These are phyloP conservation scores for Fabrea salina DNA, from an alignment of 169 alveolate species.

Conservation along the genomic window DNA sequence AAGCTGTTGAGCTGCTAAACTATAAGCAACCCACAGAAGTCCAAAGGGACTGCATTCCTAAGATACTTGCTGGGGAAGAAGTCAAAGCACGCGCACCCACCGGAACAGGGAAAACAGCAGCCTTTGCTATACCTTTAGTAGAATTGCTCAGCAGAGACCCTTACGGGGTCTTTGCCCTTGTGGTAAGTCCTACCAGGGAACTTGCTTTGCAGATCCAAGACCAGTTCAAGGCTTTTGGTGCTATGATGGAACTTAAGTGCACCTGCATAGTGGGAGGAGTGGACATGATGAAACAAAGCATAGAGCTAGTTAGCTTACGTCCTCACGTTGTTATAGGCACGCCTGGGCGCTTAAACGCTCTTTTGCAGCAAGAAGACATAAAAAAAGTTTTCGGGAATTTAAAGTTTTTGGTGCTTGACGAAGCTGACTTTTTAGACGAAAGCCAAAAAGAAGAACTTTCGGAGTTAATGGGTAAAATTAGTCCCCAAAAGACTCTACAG, in stretches of 20 bases:
- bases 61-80: conserved; percentile 85
- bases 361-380: conserved; percentile 62
- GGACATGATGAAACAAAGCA: conserved; percentile 82
- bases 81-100: conserved; percentile 95
- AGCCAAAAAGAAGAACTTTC: conserved; percentile 1
- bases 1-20: conserved; percentile 39
- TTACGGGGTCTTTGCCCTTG: conserved; percentile 92
- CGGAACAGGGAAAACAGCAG: conserved; percentile 98
- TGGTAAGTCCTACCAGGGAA: conserved; percentile 97
- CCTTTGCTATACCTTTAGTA: conserved; percentile 94
- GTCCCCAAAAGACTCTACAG: not conserved
- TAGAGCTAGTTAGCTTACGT: conserved; percentile 68
- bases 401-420: conserved; percentile 93
- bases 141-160: conserved; percentile 92
- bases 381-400: conserved; percentile 77
- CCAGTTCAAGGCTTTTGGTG: conserved; percentile 90
- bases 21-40: conserved; percentile 87
- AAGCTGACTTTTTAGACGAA: conserved; percentile 87
- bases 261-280: conserved; percentile 92
- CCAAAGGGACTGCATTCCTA: conserved; percentile 88
- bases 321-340: conserved; percentile 97
- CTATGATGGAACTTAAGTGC: conserved; percentile 81
- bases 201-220: conserved; percentile 95
- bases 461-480: not conserved
- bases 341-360: conserved; percentile 95